Evolutionary conservation across 2,329 filamentous ascomycete genomes (phyloP).

Genomic region (Parastagonospora nodorum): DNA sequence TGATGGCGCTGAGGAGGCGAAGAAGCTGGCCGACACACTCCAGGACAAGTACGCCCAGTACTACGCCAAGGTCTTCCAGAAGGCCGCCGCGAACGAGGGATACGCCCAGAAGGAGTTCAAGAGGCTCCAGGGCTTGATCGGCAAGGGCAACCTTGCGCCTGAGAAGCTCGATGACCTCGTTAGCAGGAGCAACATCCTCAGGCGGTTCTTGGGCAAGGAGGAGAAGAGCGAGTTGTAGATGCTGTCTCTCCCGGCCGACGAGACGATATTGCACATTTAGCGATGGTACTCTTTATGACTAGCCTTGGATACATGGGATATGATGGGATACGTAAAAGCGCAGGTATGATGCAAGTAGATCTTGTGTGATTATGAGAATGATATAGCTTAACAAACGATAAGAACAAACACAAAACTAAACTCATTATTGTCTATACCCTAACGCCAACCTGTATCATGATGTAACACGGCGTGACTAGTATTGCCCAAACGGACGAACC

Average conservation of each 20-base stretch:
- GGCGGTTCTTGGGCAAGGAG: slow-evolving; percentile 69
- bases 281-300: background rate
- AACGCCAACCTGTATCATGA: background rate
- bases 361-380: slow-evolving; percentile 20
- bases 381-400: slow-evolving; percentile 9
- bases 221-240: slow-evolving; percentile 74
- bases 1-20: slow-evolving; percentile 70
- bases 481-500: background rate
- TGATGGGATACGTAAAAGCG: background rate
- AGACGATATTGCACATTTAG: background rate
- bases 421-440: background rate
- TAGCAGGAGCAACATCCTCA: slow-evolving; percentile 85
- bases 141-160: slow-evolving; percentile 83
- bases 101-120: slow-evolving; percentile 86
- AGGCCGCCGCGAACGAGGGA: slow-evolving; percentile 75
- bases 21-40: slow-evolving; percentile 70
- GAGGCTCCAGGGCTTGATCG: slow-evolving; percentile 77
- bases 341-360: slow-evolving; percentile 3
- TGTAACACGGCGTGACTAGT: background rate
- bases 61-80: slow-evolving; percentile 89
- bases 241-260: background rate
- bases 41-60: slow-evolving; percentile 88
- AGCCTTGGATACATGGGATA: slow-evolving; percentile 1
- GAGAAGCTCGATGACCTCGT: slow-evolving; percentile 89
- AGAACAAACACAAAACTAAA: background rate